These are phyloP conservation scores for Raffaelea albimanens DNA, from an alignment of 2,329 filamentous ascomycete genomes.

Conservation along the genomic window DNA sequence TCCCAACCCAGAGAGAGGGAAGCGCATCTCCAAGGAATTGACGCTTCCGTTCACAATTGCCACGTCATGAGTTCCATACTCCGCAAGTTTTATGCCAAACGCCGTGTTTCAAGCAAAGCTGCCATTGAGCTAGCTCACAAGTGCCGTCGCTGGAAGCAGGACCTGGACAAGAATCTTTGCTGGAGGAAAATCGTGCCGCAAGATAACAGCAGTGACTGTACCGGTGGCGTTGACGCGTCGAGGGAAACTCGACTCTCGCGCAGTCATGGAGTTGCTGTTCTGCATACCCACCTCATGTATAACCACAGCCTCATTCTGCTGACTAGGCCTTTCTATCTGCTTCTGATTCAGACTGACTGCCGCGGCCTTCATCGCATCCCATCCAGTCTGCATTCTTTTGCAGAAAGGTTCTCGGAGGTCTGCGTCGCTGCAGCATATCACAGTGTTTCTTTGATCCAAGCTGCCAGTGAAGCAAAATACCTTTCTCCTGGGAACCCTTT, in stretches of 20 bases:
- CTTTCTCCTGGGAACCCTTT: slow-evolving; percentile 46
- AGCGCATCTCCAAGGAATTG: slow-evolving; percentile 27
- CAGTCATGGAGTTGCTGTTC: slow-evolving; percentile 46
- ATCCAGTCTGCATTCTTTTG: slow-evolving; percentile 22
- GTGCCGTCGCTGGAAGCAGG: slow-evolving; percentile 41
- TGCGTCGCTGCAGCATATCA: slow-evolving; percentile 42
- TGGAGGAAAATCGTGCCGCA: slow-evolving; percentile 27
- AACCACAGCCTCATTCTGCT: slow-evolving; percentile 54
- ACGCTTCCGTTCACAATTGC: slow-evolving; percentile 48
- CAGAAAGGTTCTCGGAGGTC: slow-evolving; percentile 33
- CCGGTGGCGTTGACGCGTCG: neutral
- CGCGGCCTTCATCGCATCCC: slow-evolving; percentile 14
- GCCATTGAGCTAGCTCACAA: slow-evolving; percentile 48
- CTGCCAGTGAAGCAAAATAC: slow-evolving; percentile 31
- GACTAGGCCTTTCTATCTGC: slow-evolving; percentile 55
- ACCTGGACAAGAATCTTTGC: slow-evolving; percentile 37
- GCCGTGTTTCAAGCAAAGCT: slow-evolving; percentile 46
- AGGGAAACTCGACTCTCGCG: neutral
- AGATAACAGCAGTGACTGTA: neutral
- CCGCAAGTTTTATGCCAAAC: slow-evolving; percentile 48
- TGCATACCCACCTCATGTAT: slow-evolving; percentile 54
- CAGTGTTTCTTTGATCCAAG: slow-evolving; percentile 37
- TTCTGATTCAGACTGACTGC: slow-evolving; percentile 32
- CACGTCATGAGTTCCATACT: slow-evolving; percentile 49
- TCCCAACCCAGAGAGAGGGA: neutral